Evolutionary conservation across 371 early-diverging fungal species (phyloP), one percentile per base, ranked within the genome.

Genomic region (Apophysomyces sp.): DNA sequence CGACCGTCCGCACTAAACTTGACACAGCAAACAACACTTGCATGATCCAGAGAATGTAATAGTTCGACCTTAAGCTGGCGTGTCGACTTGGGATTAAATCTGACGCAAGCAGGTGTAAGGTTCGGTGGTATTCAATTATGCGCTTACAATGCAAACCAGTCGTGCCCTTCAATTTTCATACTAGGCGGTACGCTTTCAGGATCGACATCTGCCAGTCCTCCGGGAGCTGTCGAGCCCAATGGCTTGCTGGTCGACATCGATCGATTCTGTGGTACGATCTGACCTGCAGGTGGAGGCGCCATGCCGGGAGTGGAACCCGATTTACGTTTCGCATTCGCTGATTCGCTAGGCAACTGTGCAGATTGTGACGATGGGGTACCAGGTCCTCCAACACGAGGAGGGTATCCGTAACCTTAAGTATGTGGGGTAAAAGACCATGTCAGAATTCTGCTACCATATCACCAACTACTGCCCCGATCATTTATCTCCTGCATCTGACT

Each of bases 11-110:
- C 78, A 58, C 94, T 94, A 68, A 96, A 97, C 58, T 89, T 89
- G 36, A 96, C 96, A 71, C 95, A 97, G 80, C 97, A 97, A 1
- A 96, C 97, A 5, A 97, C 97, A 62, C 88, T 86, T 29, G 60
- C 58, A 68, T 96, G 96, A 30, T 94, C 94, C 56, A 96, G 79
- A n/a, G 87, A 89, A 65, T 93, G 90, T 51, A 91, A 77, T 57
- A 93, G 73, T 57, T 94, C 92, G 4, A 95, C 90, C 61, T 90
- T 84, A 51, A 94, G 72, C 61, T 68, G 73, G 52, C 87, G 80
- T 15, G 82, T 81, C 11, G 88, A 76, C 70, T 88, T 90, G 7
- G 87, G 87, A 59, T 89, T 89, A 65, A 86, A 89, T 28, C 88
- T 85, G 62, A 31, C 34, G 18, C 24, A 21, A 4, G n/a, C 16